phyloP scores from a whole-genome alignment of 2,329 filamentous ascomycete species.

The Aspergillus costaricaensis region DNA sequence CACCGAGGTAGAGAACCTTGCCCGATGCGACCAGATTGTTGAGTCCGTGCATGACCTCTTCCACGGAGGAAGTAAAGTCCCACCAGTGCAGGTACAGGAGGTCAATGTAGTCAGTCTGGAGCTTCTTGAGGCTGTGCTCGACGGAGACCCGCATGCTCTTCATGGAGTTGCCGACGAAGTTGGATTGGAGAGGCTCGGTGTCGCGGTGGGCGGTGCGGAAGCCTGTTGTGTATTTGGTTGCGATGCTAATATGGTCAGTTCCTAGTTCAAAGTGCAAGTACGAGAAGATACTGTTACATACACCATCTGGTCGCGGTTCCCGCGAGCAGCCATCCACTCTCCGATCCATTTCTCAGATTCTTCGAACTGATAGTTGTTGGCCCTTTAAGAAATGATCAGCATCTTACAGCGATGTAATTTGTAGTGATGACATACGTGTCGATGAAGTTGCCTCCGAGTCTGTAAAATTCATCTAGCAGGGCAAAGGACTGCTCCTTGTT shows the following conservation, averaged over 20 bases:
- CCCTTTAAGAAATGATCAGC: background rate
- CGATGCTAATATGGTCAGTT: constrained; percentile 42
- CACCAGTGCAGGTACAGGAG: constrained; percentile 19
- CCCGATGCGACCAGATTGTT: constrained; percentile 13
- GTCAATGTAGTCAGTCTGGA: constrained; percentile 55
- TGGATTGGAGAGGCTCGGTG: constrained; percentile 30
- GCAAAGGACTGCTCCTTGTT: constrained; percentile 61
- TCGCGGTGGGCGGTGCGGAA: constrained; percentile 50
- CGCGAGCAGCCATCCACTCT: constrained; percentile 66
- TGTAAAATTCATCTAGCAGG: constrained; percentile 66
- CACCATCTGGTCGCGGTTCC: constrained; percentile 67
- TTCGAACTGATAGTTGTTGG: constrained; percentile 65
- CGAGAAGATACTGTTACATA: constrained; percentile 58
- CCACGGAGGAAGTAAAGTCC: constrained; percentile 16
- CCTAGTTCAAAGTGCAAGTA: background rate
- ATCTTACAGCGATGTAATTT: background rate
- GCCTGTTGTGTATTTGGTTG: constrained; percentile 68
- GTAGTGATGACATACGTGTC: constrained; percentile 54
- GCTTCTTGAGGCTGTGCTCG: constrained; percentile 48
- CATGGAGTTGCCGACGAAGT: constrained; percentile 49
- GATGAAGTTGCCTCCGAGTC: constrained; percentile 70
- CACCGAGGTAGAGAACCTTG: constrained; percentile 17
- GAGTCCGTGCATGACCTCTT: constrained; percentile 17
- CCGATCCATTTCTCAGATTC: constrained; percentile 66
- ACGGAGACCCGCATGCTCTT: constrained; percentile 48